Percentiles rank a stretch among this genome's conserved stretches.
Conservation (phyloP, 495 filamentous ascomycete species). For the Apiosordaria backusii region DNA sequence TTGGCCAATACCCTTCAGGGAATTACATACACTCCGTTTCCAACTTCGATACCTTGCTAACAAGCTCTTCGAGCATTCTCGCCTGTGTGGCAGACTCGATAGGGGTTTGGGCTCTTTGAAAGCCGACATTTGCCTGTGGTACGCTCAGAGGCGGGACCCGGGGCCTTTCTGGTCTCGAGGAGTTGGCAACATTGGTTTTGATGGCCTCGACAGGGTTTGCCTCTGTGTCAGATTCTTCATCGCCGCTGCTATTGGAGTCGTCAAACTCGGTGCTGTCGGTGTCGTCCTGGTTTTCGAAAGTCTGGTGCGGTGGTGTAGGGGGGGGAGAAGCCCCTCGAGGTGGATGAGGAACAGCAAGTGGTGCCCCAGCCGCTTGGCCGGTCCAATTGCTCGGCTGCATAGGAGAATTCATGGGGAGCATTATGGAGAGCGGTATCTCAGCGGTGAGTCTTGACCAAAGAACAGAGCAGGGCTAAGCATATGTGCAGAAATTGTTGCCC, state of each 20-base stretch:
- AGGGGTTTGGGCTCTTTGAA: slow-evolving; percentile 2
- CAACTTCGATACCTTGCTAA: neutral
- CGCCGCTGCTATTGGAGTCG: slow-evolving; percentile 3
- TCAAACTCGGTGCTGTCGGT: slow-evolving; percentile 11
- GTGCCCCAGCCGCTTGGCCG: neutral
- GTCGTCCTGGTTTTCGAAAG: slow-evolving; percentile 3
- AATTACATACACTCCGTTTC: neutral
- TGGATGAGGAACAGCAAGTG: neutral
- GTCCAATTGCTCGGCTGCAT: neutral
- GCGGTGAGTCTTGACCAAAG: neutral
- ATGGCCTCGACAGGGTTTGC: neutral
- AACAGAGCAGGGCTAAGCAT: neutral
- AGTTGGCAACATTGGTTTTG: neutral
- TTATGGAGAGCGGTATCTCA: neutral
- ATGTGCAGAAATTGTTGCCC: neutral
- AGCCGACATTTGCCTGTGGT: slow-evolving; percentile 1
- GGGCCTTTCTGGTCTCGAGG: neutral
- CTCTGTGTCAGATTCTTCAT: slow-evolving; percentile 6
- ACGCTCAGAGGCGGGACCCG: neutral
- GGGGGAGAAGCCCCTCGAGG: neutral
- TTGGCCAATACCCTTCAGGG: neutral
- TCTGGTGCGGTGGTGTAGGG: neutral
- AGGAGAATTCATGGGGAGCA: neutral
- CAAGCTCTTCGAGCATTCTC: neutral
- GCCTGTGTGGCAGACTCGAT: neutral